Conservation (phyloP, 345 rosid species). For the Barbarea vulgaris region DNA sequence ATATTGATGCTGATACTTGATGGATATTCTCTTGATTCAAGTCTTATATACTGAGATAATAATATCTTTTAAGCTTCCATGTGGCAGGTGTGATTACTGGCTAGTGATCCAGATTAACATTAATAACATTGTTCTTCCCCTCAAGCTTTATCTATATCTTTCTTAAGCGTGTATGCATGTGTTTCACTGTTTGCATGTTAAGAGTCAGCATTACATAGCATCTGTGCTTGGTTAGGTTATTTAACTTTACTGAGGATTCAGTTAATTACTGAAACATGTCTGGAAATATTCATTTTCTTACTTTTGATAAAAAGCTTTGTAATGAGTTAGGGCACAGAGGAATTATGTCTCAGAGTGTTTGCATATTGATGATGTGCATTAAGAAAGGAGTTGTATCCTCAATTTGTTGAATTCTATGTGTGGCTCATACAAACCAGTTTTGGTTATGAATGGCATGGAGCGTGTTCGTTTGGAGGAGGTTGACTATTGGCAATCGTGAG, state of each 20-base stretch:
- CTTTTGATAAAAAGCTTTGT: not conserved
- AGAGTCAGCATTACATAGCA: not conserved
- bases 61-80: constrained; percentile 42
- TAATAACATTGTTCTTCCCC: not conserved
- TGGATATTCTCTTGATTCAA: not conserved
- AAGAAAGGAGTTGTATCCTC: not conserved
- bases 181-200: not conserved
- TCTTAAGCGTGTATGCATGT: too few species aligned
- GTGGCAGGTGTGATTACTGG: constrained; percentile 47
- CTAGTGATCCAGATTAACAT: constrained; percentile 14
- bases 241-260: not conserved
- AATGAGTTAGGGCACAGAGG: not conserved
- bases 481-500: not conserved
- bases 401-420: too few species aligned
- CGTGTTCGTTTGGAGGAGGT: constrained; percentile 10
- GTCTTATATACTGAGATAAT: constrained; percentile 21
- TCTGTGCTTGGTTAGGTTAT: not conserved
- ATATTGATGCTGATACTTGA: not conserved
- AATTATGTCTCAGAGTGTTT: not conserved
- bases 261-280: too few species aligned
- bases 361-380: not conserved
- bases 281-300: too few species aligned
- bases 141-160: not conserved
- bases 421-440: not conserved
- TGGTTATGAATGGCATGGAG: not conserved